Conservation (phyloP, 2,329 filamentous ascomycete species). For the Penicillium sp. region DNA sequence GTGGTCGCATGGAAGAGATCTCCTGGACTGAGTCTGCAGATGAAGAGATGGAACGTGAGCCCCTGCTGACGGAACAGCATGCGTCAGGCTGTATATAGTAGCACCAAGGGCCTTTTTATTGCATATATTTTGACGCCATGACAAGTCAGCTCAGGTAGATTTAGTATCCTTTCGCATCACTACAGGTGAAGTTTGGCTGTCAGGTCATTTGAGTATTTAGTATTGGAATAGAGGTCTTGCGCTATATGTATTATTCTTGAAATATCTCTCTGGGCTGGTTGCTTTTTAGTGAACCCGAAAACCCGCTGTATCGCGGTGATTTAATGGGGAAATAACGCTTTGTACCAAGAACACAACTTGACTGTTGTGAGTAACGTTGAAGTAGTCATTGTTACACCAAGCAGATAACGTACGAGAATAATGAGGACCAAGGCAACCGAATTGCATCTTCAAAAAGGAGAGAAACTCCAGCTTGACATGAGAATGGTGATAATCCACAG, state of each 20-base stretch:
- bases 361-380: constrained; percentile 1
- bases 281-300: no score
- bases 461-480: neutral
- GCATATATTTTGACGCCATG: neutral
- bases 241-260: neutral
- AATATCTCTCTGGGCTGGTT: neutral
- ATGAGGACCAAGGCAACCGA: neutral
- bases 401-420: neutral
- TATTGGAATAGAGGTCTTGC: neutral
- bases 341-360: neutral
- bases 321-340: neutral
- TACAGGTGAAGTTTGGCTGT: neutral
- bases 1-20: constrained; percentile 2
- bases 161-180: neutral
- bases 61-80: constrained; percentile 1
- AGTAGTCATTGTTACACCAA: constrained; percentile 6
- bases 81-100: neutral
- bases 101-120: neutral
- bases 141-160: neutral
- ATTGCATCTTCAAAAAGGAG: constrained; percentile 3
- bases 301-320: neutral
- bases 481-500: neutral
- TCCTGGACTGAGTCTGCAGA: constrained; percentile 10
- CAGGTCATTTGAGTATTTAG: neutral
- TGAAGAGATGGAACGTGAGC: constrained; percentile 9